Percentiles rank a stretch among this genome's conserved stretches.
phyloP scores from a whole-genome alignment of 2,329 filamentous ascomycete genomes.

The Verticillium dahliae region DNA sequence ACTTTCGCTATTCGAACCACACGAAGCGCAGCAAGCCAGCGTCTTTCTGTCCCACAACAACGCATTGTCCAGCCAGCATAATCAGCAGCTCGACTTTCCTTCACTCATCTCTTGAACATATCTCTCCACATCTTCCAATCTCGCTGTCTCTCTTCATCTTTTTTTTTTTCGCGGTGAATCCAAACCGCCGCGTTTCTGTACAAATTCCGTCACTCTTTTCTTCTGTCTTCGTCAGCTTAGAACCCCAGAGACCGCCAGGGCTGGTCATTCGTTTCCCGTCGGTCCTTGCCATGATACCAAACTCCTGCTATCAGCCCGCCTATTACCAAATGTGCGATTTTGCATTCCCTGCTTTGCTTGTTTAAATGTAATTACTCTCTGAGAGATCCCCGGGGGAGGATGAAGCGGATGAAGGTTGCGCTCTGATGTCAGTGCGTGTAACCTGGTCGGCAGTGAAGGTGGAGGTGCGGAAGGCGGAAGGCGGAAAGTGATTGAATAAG shows the following conservation, averaged over 20 bases:
- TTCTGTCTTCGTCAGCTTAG: background rate
- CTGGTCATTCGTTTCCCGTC: constrained; percentile 14
- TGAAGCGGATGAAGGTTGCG: background rate
- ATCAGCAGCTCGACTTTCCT: background rate
- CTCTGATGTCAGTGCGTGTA: background rate
- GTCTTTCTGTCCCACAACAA: constrained; percentile 5
- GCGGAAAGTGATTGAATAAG: background rate
- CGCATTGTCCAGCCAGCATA: constrained; percentile 4
- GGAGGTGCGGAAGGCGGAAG: background rate
- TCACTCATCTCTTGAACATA: constrained; percentile 2
- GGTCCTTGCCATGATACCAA: constrained; percentile 13
- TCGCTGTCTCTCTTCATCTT: constrained; percentile 2
- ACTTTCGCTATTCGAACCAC: background rate
- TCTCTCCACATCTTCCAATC: constrained; percentile 1
- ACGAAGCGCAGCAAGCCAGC: background rate
- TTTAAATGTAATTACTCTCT: constrained; percentile 1
- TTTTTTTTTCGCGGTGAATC: constrained; percentile 3
- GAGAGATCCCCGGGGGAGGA: background rate
- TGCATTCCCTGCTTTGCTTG: background rate
- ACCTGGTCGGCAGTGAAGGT: background rate
- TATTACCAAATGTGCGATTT: background rate
- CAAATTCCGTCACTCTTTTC: constrained; percentile 2
- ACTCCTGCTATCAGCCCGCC: background rate
- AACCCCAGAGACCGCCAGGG: constrained; percentile 9
- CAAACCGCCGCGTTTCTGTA: constrained; percentile 7